A percentile compares a stretch with the other conserved stretches of the same genome.
These are phyloP conservation scores for Colletotrichum sp. DNA, from an alignment of 2,329 filamentous ascomycete species.

Conservation along the genomic window DNA sequence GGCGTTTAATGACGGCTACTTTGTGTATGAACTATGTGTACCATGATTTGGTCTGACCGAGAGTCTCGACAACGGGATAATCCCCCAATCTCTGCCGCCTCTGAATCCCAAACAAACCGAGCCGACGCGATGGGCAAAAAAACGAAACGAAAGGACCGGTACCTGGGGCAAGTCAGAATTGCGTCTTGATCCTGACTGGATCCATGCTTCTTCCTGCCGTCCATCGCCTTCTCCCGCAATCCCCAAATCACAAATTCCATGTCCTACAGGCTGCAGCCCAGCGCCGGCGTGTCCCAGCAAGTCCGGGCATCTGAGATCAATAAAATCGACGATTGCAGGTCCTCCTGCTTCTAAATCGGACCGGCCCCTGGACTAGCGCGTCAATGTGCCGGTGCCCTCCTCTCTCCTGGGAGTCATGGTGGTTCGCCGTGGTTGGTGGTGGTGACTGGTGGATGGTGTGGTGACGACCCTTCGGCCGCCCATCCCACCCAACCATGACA, in stretches of 20 bases:
- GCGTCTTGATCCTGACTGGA: background rate
- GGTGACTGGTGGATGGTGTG: background rate
- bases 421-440: background rate
- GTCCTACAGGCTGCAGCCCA: background rate
- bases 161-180: background rate
- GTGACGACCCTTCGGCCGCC: background rate
- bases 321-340: constrained; percentile 13
- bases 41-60: background rate
- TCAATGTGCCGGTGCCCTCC: constrained; percentile 12
- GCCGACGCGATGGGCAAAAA: background rate
- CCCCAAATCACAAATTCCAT: background rate
- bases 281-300: background rate
- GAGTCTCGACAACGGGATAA: background rate
- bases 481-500: background rate
- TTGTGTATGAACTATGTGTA: background rate
- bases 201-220: background rate
- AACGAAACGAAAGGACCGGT: background rate
- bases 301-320: constrained; percentile 5
- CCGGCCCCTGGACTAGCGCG: constrained; percentile 17
- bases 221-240: background rate
- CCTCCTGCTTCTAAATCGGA: constrained; percentile 18
- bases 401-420: background rate
- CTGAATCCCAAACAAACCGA: constrained; percentile 3
- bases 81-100: background rate
- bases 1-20: background rate